phyloP scores from a whole-genome alignment of 176 grass and related monocot genomes.

The Puccinellia tenuiflora region DNA sequence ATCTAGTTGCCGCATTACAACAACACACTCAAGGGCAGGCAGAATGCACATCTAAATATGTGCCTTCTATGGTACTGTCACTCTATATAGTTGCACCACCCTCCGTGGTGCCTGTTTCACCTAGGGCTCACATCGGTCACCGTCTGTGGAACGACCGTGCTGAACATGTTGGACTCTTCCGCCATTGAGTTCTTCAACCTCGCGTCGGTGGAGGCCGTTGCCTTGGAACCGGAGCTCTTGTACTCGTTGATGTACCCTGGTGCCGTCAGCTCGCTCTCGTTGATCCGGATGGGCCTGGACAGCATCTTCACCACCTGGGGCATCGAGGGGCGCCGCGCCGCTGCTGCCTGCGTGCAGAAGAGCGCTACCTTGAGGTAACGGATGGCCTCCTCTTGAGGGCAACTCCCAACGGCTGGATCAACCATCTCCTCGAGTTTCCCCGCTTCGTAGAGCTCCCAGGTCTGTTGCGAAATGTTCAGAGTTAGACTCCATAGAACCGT shows the following conservation, averaged over 20 bases:
- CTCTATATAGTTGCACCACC: background rate
- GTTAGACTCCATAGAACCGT: background rate
- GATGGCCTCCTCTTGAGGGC: conserved; percentile 68
- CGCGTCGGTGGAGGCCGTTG: conserved; percentile 27
- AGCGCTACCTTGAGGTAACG: conserved; percentile 78
- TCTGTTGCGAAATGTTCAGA: conserved; percentile 40
- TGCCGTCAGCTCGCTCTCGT: conserved; percentile 66
- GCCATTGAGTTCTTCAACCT: conserved; percentile 30
- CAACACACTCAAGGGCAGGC: background rate
- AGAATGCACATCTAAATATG: background rate
- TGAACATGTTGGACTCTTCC: conserved; percentile 36
- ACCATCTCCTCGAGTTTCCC: conserved; percentile 58
- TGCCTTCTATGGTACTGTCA: background rate
- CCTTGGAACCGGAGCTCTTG: conserved; percentile 20
- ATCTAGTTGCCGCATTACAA: conserved; percentile 16
- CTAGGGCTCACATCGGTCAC: conserved; percentile 45
- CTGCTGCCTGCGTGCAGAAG: conserved; percentile 79
- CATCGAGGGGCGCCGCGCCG: conserved; percentile 58
- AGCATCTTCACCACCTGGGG: conserved; percentile 74
- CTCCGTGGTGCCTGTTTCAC: conserved; percentile 24
- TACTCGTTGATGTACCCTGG: conserved; percentile 64
- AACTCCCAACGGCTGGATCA: conserved; percentile 42
- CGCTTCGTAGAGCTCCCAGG: conserved; percentile 70
- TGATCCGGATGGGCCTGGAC: conserved; percentile 63
- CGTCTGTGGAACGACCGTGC: conserved; percentile 28